Evolutionary conservation across 1,284 basidiomycete species (phyloP).

Genomic region (Meira nashicola): DNA sequence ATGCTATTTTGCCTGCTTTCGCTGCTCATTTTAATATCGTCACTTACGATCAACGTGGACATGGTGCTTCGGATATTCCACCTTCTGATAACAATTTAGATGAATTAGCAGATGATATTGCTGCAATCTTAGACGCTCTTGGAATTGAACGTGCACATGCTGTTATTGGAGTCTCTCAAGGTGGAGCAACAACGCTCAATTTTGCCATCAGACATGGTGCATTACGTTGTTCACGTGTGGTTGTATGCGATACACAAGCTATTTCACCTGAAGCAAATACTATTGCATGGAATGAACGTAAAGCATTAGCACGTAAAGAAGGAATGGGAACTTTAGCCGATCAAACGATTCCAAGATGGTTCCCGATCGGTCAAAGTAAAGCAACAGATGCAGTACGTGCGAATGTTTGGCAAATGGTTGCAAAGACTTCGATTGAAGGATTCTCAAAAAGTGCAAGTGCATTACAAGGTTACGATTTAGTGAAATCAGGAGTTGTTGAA

Average conservation of each 20-base stretch:
- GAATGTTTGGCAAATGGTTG: constrained; percentile 41
- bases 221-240: constrained; percentile 38
- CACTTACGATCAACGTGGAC: constrained; percentile 55
- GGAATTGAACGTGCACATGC: constrained; percentile 43
- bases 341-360: constrained; percentile 55
- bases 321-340: constrained; percentile 53
- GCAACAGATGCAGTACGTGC: constrained; percentile 32
- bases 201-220: constrained; percentile 53
- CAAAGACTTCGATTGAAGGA: constrained; percentile 52
- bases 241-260: constrained; percentile 56
- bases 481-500: constrained; percentile 44
- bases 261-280: constrained; percentile 53
- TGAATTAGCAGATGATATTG: constrained; percentile 54
- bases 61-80: constrained; percentile 52
- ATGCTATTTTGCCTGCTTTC: constrained; percentile 49
- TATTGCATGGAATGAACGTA: constrained; percentile 55
- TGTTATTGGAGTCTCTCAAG: constrained; percentile 56
- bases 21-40: constrained; percentile 53
- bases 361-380: constrained; percentile 39
- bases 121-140: constrained; percentile 50
- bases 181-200: constrained; percentile 55
- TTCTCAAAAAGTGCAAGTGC: constrained; percentile 54
- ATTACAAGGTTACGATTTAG: constrained; percentile 54
- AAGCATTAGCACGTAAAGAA: constrained; percentile 45
- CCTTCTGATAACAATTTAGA: constrained; percentile 50